Evolutionary conservation across 2,329 filamentous ascomycete genomes (phyloP).

Genomic region (Diaporthe sp.): DNA sequence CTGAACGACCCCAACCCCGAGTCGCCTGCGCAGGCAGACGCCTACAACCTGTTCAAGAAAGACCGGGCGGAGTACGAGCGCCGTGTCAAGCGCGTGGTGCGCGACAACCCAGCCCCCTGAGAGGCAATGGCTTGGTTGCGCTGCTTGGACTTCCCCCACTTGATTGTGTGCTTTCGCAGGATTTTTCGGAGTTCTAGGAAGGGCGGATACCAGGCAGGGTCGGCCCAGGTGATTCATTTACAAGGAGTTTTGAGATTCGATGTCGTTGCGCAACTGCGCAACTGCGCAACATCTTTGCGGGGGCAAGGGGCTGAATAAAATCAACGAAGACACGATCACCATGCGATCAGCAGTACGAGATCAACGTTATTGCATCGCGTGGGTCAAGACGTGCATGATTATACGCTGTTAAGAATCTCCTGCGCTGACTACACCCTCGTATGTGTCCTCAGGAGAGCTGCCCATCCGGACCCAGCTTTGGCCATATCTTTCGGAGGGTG

Average conservation of each 20-base stretch:
- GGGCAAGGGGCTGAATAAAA: not conserved
- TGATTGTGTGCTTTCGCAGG: constrained; percentile 31
- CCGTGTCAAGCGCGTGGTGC: constrained; percentile 87
- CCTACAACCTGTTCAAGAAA: constrained; percentile 96
- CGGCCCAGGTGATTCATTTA: constrained; percentile 36
- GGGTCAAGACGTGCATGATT: not conserved
- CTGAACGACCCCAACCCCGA: constrained; percentile 98
- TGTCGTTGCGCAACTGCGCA: constrained; percentile 34
- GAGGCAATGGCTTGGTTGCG: constrained; percentile 40
- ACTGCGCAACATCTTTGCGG: constrained; percentile 18
- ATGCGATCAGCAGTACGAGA: not conserved
- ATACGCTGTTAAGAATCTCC: not conserved
- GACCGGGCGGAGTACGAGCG: constrained; percentile 90
- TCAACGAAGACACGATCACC: constrained; percentile 23
- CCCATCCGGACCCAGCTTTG: not conserved
- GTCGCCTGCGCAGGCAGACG: constrained; percentile 95
- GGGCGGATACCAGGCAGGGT: constrained; percentile 36
- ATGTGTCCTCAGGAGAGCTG: not conserved
- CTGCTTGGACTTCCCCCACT: constrained; percentile 12
- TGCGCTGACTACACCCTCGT: not conserved
- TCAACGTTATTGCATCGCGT: not conserved
- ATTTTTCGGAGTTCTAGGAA: constrained; percentile 39
- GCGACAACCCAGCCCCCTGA: constrained; percentile 86
- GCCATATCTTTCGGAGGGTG: not conserved
- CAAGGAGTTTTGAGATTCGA: constrained; percentile 39